These are phyloP conservation scores for Naegleria lovaniensis DNA, from an alignment of 208 protist genomes.

Conservation along the genomic window DNA sequence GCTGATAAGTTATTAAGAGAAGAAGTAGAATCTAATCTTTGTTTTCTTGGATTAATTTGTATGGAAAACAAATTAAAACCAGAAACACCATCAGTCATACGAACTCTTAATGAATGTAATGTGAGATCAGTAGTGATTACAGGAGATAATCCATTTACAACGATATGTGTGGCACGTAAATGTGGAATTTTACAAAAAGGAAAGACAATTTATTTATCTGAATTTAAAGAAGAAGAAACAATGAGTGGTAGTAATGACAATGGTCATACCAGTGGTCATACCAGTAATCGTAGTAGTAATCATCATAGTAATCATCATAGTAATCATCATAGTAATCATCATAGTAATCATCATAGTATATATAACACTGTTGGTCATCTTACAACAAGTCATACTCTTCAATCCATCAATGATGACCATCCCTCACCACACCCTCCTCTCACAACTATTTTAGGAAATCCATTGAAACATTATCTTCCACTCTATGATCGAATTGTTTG, in stretches of 20 bases:
- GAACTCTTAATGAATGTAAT: slow-evolving; percentile 34
- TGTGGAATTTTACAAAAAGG: slow-evolving; percentile 23
- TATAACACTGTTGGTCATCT: too few species aligned
- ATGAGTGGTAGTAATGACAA: not conserved
- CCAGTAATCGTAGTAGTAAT: not conserved
- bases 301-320: too few species aligned
- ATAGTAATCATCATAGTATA: too few species aligned
- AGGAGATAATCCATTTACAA: slow-evolving; percentile 55
- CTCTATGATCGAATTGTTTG: not conserved
- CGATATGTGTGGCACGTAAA: slow-evolving; percentile 42
- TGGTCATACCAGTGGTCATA: too few species aligned
- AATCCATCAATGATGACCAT: not conserved
- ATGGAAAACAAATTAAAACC: slow-evolving; percentile 58
- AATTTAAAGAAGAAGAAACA: not conserved
- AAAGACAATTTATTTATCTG: not conserved
- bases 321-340: too few species aligned
- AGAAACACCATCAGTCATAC: slow-evolving; percentile 46
- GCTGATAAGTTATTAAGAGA: slow-evolving; percentile 32
- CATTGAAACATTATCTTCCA: not conserved
- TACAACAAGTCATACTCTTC: too few species aligned
- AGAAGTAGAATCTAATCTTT: slow-evolving; percentile 45
- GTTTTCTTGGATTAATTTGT: slow-evolving; percentile 58
- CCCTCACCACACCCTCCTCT: not conserved
- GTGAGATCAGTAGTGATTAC: slow-evolving; percentile 52
- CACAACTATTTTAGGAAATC: not conserved